A percentile compares a stretch with the other conserved stretches of the same genome.
These are phyloP conservation scores for Phytophthora citrophthora DNA, from an alignment of 352 stramenopile species.

Conservation along the genomic window DNA sequence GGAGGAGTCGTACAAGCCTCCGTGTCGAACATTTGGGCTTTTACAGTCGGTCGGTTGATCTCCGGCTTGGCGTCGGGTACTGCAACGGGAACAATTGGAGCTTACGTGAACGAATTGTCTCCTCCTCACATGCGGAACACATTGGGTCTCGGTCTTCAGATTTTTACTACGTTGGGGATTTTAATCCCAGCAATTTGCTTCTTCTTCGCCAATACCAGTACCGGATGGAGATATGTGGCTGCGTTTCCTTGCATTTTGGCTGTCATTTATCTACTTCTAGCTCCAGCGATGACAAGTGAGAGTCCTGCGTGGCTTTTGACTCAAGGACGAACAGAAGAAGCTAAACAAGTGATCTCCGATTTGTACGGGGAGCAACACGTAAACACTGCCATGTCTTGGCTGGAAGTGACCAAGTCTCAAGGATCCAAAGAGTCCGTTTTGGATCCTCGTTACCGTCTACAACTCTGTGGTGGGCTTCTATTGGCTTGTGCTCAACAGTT, in stretches of 20 bases:
- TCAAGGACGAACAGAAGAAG: constrained; percentile 27
- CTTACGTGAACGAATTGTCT: constrained; percentile 47
- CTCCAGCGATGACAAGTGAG: constrained; percentile 37
- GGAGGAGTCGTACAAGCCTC: constrained; percentile 38
- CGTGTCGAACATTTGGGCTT: constrained; percentile 23
- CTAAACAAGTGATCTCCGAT: constrained; percentile 29
- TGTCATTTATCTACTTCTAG: constrained; percentile 38
- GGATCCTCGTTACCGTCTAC: constrained; percentile 16
- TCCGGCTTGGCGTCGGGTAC: constrained; percentile 38
- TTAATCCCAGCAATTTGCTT: constrained; percentile 37
- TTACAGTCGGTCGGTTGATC: constrained; percentile 38
- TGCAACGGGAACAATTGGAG: constrained; percentile 11
- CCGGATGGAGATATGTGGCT: constrained; percentile 43
- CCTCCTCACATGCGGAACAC: constrained; percentile 42
- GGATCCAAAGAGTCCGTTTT: constrained; percentile 14
- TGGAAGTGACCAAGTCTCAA: constrained; percentile 22
- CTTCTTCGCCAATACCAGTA: constrained; percentile 40
- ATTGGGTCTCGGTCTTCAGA: constrained; percentile 46
- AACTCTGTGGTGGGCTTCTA: constrained; percentile 13
- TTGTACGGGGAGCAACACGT: constrained; percentile 42
- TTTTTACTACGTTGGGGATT: constrained; percentile 51
- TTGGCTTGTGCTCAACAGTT: constrained; percentile 19
- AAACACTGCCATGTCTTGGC: constrained; percentile 29
- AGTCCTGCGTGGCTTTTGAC: constrained; percentile 46
- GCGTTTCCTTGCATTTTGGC: constrained; percentile 47